Base-by-base conservation (phyloP, 2,329 filamentous ascomycete genomes). In the Arthrobotrys pseudoclavata region DNA sequence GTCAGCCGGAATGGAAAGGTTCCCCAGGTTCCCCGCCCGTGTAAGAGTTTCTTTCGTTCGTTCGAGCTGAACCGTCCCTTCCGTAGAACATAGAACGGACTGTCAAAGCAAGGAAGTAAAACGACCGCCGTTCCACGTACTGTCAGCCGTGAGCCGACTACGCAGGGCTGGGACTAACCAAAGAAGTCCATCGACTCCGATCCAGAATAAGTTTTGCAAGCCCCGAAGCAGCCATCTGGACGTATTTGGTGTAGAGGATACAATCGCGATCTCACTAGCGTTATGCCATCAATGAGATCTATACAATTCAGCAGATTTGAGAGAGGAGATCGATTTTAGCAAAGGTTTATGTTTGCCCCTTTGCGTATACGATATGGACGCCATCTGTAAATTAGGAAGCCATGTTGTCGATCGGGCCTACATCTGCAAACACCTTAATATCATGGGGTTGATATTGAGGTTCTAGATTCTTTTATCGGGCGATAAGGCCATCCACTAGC, bases 401-500 rank as follows among this genome's bases (percentile, higher is more conserved):
- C 24, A 37, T 57, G 37, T 40, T 53, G 67, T 62, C 67, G 74
- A 77, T 77, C 74, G 67, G 42, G 67, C 45, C 42, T 77, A 67
- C 67, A 77, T 55, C 67, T 68, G 22, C 34, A 48, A 70, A 60
- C 22, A 62, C 15, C 34, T 68, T 37, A 48, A 53, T 53, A 53
- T 63, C 18, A 77, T 47, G 34, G 31, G 60, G 67, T 40, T 31
- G 22, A 45, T 53, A 57, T 77, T 47, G 61, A 57, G 13, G 74
- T 77, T 77, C 74, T 77, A 77, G 74, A 77, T 77, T 45, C 74
- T 45, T 45, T n/a, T 67, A 42, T 67, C 60, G 53, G 61, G 42
- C 61, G 74, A 71, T 71, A 67, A 57, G 57, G 62, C 18, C 34
- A 6, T 37, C 64, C 72, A 62, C 72, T 47, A 53, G 45, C 57